A percentile compares a stretch with the other conserved stretches of the same genome.
These are phyloP conservation scores for Diaporthe amygdali DNA, from an alignment of 2,329 filamentous ascomycete species.

Conservation along the genomic window DNA sequence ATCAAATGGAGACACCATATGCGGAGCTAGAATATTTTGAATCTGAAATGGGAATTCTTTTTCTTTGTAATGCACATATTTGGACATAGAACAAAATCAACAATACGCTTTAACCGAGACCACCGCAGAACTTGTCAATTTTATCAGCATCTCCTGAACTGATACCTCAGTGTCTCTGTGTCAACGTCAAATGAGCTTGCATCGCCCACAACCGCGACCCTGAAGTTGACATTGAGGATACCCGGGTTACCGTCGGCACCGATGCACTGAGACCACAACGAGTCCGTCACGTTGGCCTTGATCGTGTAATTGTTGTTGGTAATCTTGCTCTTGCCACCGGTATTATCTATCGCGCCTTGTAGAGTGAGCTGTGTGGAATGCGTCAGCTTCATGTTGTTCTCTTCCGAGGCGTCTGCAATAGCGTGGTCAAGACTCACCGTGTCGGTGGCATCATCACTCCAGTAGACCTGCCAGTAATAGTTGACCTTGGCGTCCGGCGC, in stretches of 20 bases:
- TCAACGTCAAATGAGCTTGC: slow-evolving; percentile 41
- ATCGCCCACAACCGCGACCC: slow-evolving; percentile 39
- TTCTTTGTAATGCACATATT: background rate
- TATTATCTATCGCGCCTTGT: slow-evolving; percentile 34
- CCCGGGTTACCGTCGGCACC: slow-evolving; percentile 38
- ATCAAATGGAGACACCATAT: too few species aligned
- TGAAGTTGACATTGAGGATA: slow-evolving; percentile 47
- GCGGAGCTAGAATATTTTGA: too few species aligned
- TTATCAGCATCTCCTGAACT: slow-evolving; percentile 41
- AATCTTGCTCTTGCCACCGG: slow-evolving; percentile 19
- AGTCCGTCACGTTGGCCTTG: slow-evolving; percentile 31
- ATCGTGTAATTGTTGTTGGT: slow-evolving; percentile 35
- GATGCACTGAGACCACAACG: slow-evolving; percentile 43
- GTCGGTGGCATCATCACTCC: slow-evolving; percentile 39
- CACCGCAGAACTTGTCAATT: too few species aligned
- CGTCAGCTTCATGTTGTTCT: background rate
- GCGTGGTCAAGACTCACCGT: slow-evolving; percentile 34
- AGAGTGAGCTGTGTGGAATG: slow-evolving; percentile 34
- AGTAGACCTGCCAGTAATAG: slow-evolving; percentile 42
- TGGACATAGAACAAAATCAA: background rate
- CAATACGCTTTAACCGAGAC: background rate
- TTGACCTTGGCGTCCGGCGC: slow-evolving; percentile 30
- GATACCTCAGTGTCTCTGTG: slow-evolving; percentile 41
- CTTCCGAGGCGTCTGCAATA: too few species aligned
- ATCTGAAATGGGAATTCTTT: too few species aligned